phyloP scores from a whole-genome alignment of 176 grass and related monocot genomes.

The Zoysia japonica region DNA sequence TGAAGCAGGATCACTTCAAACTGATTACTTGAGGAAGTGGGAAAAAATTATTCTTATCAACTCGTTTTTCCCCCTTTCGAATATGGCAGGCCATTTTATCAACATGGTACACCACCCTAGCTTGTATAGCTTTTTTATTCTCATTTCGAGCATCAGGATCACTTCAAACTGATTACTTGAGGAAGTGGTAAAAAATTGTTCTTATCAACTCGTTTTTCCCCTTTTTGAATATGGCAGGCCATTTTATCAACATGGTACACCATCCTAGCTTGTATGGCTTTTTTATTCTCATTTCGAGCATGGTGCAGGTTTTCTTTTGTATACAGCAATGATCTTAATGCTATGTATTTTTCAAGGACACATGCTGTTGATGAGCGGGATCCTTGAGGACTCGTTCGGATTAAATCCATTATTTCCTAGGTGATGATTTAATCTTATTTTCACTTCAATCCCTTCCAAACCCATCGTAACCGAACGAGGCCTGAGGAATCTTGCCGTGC shows the following conservation, averaged over 20 bases:
- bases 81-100: conserved; percentile 6
- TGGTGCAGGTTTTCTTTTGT: conserved; percentile 30
- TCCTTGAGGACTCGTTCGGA: not conserved
- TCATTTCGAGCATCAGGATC: not conserved
- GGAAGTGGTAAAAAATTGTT: not conserved
- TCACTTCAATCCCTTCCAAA: too few relatives aligned
- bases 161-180: conserved; percentile 1
- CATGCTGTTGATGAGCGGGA: not conserved
- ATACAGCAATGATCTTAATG: conserved; percentile 7
- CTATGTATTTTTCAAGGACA: conserved; percentile 20
- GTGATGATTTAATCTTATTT: too few relatives aligned
- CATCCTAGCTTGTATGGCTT: not conserved
- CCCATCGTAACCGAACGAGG: too few relatives aligned
- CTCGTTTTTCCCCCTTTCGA: not conserved
- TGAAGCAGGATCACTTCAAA: not conserved
- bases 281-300: conserved; percentile 1
- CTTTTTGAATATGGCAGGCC: not conserved
- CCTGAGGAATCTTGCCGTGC: conserved; percentile 13
- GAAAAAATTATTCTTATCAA: not conserved
- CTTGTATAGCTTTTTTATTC: conserved; percentile 10
- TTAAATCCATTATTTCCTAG: too few relatives aligned
- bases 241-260: conserved; percentile 30
- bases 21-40: conserved; percentile 20
- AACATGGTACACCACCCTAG: conserved; percentile 17
- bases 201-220: not conserved